A percentile compares a stretch with the other conserved stretches of the same genome.
These are phyloP conservation scores for Aureobasidium sp. DNA, from an alignment of 2,329 filamentous ascomycete species.

Conservation along the genomic window DNA sequence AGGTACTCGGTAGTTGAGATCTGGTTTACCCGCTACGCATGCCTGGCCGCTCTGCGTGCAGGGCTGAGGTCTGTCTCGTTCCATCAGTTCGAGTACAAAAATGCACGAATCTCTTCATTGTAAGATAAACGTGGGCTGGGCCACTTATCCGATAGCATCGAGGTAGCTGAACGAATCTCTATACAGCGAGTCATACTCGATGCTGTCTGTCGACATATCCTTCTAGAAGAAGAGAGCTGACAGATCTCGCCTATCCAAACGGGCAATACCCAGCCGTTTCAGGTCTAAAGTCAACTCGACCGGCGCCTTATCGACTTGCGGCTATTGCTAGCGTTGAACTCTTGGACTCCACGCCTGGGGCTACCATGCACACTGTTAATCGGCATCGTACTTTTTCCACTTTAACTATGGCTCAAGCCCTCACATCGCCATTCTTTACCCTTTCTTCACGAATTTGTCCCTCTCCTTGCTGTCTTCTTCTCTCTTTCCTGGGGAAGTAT, in stretches of 20 bases:
- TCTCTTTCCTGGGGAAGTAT: not conserved
- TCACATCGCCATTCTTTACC: not conserved
- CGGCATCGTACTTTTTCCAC: not conserved
- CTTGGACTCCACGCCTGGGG: not conserved
- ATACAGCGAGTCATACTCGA: not conserved
- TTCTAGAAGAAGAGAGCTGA: slow-evolving; percentile 1
- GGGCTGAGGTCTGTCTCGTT: not conserved
- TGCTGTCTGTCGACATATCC: not conserved
- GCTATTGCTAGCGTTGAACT: not conserved
- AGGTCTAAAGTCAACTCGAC: not conserved
- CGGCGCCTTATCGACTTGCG: not conserved
- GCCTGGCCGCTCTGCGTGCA: not conserved
- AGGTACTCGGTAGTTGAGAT: not conserved
- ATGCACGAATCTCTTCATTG: too few species aligned
- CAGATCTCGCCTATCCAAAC: not conserved
- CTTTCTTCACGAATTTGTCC: not conserved
- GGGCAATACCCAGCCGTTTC: slow-evolving; percentile 9
- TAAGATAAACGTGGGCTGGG: not conserved
- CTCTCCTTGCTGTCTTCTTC: not conserved
- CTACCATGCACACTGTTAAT: not conserved
- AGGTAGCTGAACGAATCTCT: not conserved
- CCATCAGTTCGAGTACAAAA: too few species aligned
- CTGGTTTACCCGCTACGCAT: not conserved
- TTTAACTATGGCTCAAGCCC: not conserved
- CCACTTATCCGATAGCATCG: not conserved